Base-by-base conservation (phyloP, 176 grass and related monocot genomes). In the Juncus inflexus region DNA sequence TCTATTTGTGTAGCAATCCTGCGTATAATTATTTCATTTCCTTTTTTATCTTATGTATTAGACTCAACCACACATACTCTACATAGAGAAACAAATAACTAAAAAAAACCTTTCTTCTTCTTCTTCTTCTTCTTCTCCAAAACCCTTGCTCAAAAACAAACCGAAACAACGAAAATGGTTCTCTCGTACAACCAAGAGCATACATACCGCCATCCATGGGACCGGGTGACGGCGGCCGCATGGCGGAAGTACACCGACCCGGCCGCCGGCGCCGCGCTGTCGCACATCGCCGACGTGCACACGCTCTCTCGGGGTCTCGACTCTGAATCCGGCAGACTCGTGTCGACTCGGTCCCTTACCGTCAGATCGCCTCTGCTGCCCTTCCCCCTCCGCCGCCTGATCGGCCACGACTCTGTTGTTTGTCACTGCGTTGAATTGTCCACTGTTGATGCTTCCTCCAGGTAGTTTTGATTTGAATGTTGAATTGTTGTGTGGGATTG, bases 211-310 rank as follows among this genome's bases (percentile, higher is more conserved):
- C 91, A 96, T 63, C 91, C 91, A 28, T 96, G 91, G 91, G 87
- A 96, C 63, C 91, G 91, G 12, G 91, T 96, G 56, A 96, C 91
- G 52, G 78, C 91, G 19, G 91, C 91, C 53, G 79, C 81, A 39
- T 96, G 87, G 91, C 91, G 91, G 65, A 96, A 96, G 84, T 96
- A 80, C 87, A 96, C 87, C 16, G 91, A 96, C 70, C 91, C 91
- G 62, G 82, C 75, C 7, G 84, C 91, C 28, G 75, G 74, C 37
- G 75, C 83, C 39, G 70, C 80, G 14, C 72, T 96, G 9, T 88
- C 84, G 6, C 91, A 96, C 76, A 75, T 90, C 79, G 71, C 86
- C 62, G 91, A 96, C 66, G 82, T 90, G 19, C 87, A 96, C 79
- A 96, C 87, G 5, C 84, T 96, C n/a, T 75, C 81, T 50, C 87